These are phyloP conservation scores for Aspergillus caelatus DNA, from an alignment of 2,329 filamentous ascomycete species.

Conservation along the genomic window DNA sequence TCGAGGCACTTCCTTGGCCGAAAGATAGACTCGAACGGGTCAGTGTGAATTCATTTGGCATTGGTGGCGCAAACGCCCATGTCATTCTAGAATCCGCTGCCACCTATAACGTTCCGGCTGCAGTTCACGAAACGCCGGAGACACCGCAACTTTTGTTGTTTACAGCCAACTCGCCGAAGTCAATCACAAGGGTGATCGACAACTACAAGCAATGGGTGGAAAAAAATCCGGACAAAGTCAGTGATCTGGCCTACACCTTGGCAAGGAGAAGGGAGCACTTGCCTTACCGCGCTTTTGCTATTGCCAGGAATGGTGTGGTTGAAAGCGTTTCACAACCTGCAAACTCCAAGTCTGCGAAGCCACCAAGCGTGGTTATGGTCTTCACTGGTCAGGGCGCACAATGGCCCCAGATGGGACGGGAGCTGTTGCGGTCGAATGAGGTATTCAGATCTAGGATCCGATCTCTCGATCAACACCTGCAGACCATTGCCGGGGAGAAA, in stretches of 20 bases:
- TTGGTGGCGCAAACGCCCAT: conserved; percentile 19
- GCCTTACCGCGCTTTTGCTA: background rate
- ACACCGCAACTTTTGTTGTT: background rate
- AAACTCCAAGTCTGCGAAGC: too few species aligned
- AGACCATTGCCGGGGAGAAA: too few species aligned
- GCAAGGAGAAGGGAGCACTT: background rate
- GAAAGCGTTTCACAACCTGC: too few species aligned
- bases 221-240: background rate
- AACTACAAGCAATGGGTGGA: background rate
- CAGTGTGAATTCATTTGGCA: conserved; percentile 33
- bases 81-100: background rate
- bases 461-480: too few species aligned
- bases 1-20: conserved; percentile 22
- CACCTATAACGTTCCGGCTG: too few species aligned
- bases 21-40: conserved; percentile 16
- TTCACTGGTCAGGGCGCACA: conserved; percentile 51
- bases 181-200: background rate
- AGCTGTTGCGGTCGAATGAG: conserved; percentile 30
- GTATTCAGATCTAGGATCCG: background rate
- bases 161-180: background rate
- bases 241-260: background rate
- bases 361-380: background rate
- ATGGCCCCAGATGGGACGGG: conserved; percentile 45
- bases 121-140: background rate
- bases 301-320: too few species aligned